Conservation (phyloP, 1,284 basidiomycete genomes). For the Moesziomyces sp. region DNA sequence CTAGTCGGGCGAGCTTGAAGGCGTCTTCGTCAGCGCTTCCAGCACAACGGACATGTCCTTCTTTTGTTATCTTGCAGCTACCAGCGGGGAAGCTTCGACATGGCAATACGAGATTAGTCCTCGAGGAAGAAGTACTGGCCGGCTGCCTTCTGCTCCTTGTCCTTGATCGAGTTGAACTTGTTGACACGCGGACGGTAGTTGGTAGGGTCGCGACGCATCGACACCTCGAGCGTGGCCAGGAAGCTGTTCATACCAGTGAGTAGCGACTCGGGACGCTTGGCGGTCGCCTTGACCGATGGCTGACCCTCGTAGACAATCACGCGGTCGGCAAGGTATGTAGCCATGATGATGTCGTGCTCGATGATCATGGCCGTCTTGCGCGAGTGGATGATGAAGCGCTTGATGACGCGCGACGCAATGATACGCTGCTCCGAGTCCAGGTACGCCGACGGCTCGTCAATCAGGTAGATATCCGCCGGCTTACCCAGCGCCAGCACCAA, state of each 20-base stretch:
- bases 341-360: slow-evolving; percentile 68
- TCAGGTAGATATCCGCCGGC: slow-evolving; percentile 67
- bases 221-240: slow-evolving; percentile 64
- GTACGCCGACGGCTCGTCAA: slow-evolving; percentile 67
- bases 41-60: background rate
- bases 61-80: slow-evolving; percentile 11
- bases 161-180: slow-evolving; percentile 67
- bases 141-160: slow-evolving; percentile 67
- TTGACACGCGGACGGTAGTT: slow-evolving; percentile 66
- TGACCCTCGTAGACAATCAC: slow-evolving; percentile 67
- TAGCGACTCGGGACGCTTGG: slow-evolving; percentile 62
- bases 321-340: slow-evolving; percentile 65
- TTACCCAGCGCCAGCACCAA: slow-evolving; percentile 66
- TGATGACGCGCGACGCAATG: slow-evolving; percentile 66
- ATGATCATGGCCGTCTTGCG: slow-evolving; percentile 68
- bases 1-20: too few relatives aligned
- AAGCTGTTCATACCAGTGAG: slow-evolving; percentile 67
- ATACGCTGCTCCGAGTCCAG: slow-evolving; percentile 68
- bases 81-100: background rate
- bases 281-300: slow-evolving; percentile 64
- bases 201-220: slow-evolving; percentile 66
- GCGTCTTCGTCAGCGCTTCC: too few relatives aligned
- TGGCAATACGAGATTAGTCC: slow-evolving; percentile 30
- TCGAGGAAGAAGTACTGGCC: slow-evolving; percentile 67
- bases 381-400: slow-evolving; percentile 68